Evolutionary conservation across 1,139 yeast species (phyloP), one percentile per base, ranked within the genome.

Genomic region (Starmera stellimalicola): DNA sequence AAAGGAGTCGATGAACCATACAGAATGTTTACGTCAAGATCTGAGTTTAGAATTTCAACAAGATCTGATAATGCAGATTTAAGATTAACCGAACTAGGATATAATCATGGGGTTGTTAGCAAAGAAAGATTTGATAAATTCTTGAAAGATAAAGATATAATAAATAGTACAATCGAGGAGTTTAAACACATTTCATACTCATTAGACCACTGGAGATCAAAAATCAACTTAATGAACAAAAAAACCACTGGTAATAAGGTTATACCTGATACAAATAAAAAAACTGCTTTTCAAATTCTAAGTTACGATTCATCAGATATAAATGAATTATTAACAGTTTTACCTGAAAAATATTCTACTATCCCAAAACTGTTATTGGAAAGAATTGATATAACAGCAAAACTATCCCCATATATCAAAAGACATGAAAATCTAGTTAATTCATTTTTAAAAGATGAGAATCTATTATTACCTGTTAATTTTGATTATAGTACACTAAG

Each of bases 1-100:
- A 85, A 87, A 57, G 99, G 98, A 15, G 95, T 93, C 1, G 88
- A 81, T 40, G 99, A 93, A 53, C 99, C 99, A 1, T 93, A 93
- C 54, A 67, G 99, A 42, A 93, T 93, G 98, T 93, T 93, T 52
- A 93, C 98, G 0, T 85, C 96, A 3, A 69, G 99, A 35, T 83
- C 95, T 0, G 99, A 93, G 53, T 93, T 85, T 55, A 67, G 98
- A 50, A 73, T 93, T 29, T 78, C 88, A 19, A 81, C 87, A 7
- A 67, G 99, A 38, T 77, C 95, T 1, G 98, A 93, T 55, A 93
- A 91, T 60, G 98, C 99, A 0, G 97, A 93, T 51, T 55, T 68
- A 37, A 63, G 99, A 39, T 60, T 93, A 35, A 88, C 97, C 0
- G 73, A 67, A 37, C 57, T 63, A 40, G 98, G 95, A 2, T 62